Conservation (phyloP, 805 yeast genomes). For the Danielozyma ontarioensis region DNA sequence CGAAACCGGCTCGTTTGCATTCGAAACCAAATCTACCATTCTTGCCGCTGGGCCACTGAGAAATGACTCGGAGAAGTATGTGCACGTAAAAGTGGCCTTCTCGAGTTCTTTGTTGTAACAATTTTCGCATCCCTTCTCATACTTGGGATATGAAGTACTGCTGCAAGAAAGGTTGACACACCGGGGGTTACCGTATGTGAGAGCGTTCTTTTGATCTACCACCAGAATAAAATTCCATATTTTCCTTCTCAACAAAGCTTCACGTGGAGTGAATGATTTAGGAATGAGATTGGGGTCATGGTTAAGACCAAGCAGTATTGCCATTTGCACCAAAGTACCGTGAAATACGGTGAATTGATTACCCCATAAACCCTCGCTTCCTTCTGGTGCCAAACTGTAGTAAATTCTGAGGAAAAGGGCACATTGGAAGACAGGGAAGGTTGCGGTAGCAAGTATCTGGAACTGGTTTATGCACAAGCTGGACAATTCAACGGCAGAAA, state of each 20-base stretch:
- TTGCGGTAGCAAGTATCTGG: slow-evolving; percentile 3
- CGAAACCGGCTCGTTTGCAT: too few species aligned
- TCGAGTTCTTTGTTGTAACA: background rate
- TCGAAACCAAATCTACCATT: background rate
- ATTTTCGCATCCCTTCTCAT: background rate
- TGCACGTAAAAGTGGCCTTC: background rate
- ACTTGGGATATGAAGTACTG: background rate
- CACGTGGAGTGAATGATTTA: background rate
- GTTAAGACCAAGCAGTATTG: slow-evolving; percentile 1
- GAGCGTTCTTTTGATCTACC: too few species aligned
- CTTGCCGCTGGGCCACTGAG: background rate
- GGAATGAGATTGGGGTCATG: slow-evolving; percentile 2
- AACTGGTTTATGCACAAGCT: slow-evolving; percentile 12
- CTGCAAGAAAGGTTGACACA: background rate
- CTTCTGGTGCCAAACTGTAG: slow-evolving; percentile 3
- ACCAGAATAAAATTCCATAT: background rate
- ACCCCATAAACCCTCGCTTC: slow-evolving; percentile 2
- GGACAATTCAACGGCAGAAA: slow-evolving; percentile 10
- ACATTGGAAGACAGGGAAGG: slow-evolving; percentile 3
- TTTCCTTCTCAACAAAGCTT: background rate
- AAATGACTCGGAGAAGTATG: background rate
- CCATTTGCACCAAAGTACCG: slow-evolving; percentile 1
- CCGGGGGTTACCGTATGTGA: background rate
- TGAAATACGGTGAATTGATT: background rate
- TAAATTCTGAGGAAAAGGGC: slow-evolving; percentile 3